Evolutionary conservation across 129 eudicot genomes (phyloP).

Genomic region (Calendula officinalis): DNA sequence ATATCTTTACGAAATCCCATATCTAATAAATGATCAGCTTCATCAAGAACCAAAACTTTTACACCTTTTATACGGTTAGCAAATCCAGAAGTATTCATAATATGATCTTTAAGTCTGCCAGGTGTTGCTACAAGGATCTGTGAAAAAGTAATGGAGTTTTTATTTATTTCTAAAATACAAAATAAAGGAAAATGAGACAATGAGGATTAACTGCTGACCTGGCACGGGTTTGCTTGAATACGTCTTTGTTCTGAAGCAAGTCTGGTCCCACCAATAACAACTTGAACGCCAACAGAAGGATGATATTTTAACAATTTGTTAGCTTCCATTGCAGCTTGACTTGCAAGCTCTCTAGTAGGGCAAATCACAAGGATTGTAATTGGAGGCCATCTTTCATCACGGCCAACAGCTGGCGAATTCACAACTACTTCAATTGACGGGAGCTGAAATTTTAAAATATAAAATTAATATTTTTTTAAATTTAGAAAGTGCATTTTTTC

Average conservation of each 20-base stretch:
- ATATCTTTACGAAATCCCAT: constrained; percentile 99
- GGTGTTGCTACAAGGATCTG: constrained; percentile 99
- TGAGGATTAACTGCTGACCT: constrained; percentile 49
- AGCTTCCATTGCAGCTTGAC: constrained; percentile 96
- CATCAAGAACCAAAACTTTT: constrained; percentile 92
- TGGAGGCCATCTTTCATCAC: constrained; percentile 84
- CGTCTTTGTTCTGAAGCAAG: constrained; percentile 86
- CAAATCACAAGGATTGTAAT: constrained; percentile 86
- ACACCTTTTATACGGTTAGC: constrained; percentile 86
- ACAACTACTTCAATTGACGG: constrained; percentile 83
- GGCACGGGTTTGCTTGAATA: constrained; percentile 91
- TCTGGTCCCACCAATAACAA: constrained; percentile 96
- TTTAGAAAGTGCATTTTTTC: neutral
- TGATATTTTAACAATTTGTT: constrained; percentile 77
- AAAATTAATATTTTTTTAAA: neutral
- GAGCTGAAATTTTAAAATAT: constrained; percentile 53
- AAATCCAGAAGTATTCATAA: constrained; percentile 92
- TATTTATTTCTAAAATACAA: neutral
- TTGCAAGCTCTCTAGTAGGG: constrained; percentile 97
- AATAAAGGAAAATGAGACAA: neutral
- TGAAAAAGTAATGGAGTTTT: neutral
- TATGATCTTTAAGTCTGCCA: constrained; percentile 96
- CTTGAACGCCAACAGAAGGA: constrained; percentile 95
- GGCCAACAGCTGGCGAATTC: constrained; percentile 54
- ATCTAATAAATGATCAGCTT: constrained; percentile 95